phyloP scores from a whole-genome alignment of 257 asterid genomes.

The Thymus mandschuricus region DNA sequence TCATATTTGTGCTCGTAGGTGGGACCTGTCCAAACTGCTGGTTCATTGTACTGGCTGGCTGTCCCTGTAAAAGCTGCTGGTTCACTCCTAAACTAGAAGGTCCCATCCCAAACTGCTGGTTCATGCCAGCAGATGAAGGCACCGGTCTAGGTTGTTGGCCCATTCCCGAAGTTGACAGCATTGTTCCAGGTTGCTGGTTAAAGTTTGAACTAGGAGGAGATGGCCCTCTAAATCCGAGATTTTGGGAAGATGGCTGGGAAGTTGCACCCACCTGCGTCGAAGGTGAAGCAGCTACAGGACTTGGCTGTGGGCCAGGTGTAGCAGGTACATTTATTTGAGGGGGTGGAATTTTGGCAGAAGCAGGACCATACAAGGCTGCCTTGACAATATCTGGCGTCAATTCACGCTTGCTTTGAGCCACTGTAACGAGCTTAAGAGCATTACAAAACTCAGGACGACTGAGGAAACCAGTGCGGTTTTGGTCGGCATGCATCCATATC shows the following conservation, averaged over 20 bases:
- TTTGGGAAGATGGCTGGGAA: constrained; percentile 49
- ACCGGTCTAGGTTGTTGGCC: constrained; percentile 53
- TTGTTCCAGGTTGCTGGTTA: constrained; percentile 53
- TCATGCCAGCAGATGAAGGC: constrained; percentile 52
- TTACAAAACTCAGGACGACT: constrained; percentile 84
- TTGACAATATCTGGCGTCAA: constrained; percentile 91
- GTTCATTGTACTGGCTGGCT: constrained; percentile 51
- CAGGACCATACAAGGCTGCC: constrained; percentile 87
- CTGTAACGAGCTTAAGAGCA: constrained; percentile 95
- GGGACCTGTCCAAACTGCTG: constrained; percentile 42
- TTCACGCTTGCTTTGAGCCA: constrained; percentile 95
- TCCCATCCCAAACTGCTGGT: constrained; percentile 53
- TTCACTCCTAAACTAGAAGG: constrained; percentile 42
- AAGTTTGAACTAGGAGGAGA: constrained; percentile 40
- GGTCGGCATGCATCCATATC: constrained; percentile 93
- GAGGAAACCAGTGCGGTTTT: constrained; percentile 73
- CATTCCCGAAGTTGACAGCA: constrained; percentile 51
- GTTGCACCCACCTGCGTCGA: constrained; percentile 46
- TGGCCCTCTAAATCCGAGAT: constrained; percentile 54
- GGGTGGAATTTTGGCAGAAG: constrained; percentile 90
- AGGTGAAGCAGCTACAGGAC: constrained; percentile 52
- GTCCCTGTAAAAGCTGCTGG: constrained; percentile 54
- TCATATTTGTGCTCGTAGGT: constrained; percentile 37
- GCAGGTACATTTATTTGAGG: constrained; percentile 73
- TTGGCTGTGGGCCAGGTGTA: constrained; percentile 56